Conservation (phyloP, 768 basidiomycete genomes). For the Auricularia auricula-judae region DNA sequence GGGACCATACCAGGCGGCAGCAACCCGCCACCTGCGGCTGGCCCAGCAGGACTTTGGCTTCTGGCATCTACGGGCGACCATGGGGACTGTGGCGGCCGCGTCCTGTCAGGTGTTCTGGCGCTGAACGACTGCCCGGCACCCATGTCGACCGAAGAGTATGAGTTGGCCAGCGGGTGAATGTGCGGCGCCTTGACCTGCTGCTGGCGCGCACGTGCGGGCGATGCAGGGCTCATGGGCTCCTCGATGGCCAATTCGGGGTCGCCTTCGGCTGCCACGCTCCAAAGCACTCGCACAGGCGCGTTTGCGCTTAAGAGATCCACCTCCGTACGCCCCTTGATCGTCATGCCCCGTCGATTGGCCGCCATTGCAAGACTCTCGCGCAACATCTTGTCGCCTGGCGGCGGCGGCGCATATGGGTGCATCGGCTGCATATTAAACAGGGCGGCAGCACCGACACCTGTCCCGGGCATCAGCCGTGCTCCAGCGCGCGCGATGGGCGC, state of each 20-base stretch:
- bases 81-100: constrained; percentile 4
- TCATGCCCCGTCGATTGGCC: constrained; percentile 27
- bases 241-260: neutral
- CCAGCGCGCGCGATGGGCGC: constrained; percentile 26
- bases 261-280: neutral
- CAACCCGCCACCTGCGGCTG: too few relatives aligned
- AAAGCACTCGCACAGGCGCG: constrained; percentile 52
- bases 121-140: neutral
- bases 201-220: too few relatives aligned
- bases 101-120: too few relatives aligned
- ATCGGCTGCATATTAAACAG: neutral
- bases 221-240: too few relatives aligned
- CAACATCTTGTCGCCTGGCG: constrained; percentile 9
- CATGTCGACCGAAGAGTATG: neutral
- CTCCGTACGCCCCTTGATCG: constrained; percentile 51
- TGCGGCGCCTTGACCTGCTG: too few relatives aligned
- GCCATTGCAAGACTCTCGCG: constrained; percentile 16
- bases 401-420: neutral
- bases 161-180: neutral
- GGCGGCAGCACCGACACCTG: neutral
- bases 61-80: neutral
- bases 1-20: too few relatives aligned
- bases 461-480: neutral
- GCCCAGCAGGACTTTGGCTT: neutral
- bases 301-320: constrained; percentile 36